phyloP scores from a whole-genome alignment of 2,329 filamentous ascomycete species.

The Talaromyces islandicus region DNA sequence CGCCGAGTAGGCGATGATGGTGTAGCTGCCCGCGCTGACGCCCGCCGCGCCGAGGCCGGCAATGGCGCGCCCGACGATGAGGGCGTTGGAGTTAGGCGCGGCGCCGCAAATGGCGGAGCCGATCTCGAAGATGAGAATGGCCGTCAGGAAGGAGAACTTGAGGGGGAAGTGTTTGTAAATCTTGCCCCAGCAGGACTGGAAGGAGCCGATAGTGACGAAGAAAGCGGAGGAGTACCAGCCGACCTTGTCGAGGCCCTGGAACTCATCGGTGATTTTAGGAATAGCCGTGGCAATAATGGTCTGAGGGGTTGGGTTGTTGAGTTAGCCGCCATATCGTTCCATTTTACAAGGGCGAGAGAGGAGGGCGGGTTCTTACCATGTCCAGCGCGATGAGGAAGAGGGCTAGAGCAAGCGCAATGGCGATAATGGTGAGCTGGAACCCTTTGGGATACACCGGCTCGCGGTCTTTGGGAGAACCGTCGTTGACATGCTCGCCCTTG shows the following conservation, averaged over 20 bases:
- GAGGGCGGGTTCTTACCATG: too few relatives aligned
- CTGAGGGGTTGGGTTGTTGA: not conserved
- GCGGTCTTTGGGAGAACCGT: too few relatives aligned
- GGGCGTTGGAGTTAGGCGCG: conserved; percentile 23
- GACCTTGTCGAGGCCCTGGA: not conserved
- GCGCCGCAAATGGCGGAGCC: too few relatives aligned
- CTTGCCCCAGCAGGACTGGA: conserved; percentile 42
- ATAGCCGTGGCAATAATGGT: not conserved
- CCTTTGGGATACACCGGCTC: too few relatives aligned
- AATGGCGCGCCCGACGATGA: conserved; percentile 32
- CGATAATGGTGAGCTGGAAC: too few relatives aligned
- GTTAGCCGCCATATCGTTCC: too few relatives aligned
- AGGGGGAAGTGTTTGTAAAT: conserved; percentile 38
- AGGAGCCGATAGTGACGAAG: conserved; percentile 12
- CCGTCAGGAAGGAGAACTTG: not conserved
- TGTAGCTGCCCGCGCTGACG: conserved; percentile 21
- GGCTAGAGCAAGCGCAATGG: too few relatives aligned
- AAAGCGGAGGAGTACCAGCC: conserved; percentile 4
- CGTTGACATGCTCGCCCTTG: too few relatives aligned
- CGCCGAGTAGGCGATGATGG: conserved; percentile 18
- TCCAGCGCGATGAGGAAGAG: too few relatives aligned
- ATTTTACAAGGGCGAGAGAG: too few relatives aligned
- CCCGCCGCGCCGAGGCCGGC: conserved; percentile 30
- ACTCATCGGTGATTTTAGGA: not conserved
- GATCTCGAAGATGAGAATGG: not conserved